phyloP scores from a whole-genome alignment of 163 green algal species.

The Chlamydomonas reinhardtii region DNA sequence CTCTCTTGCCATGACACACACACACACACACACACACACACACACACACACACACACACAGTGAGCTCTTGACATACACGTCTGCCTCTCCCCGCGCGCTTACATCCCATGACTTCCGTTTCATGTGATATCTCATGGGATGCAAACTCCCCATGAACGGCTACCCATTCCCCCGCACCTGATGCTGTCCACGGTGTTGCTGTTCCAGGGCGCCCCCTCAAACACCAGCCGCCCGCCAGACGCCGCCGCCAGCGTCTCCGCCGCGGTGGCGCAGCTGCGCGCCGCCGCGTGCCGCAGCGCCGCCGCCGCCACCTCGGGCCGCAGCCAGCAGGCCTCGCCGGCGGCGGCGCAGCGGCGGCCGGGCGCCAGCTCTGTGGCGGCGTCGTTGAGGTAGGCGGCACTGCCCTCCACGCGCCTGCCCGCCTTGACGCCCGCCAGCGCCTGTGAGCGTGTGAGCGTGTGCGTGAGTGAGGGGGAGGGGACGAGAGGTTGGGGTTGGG shows the following conservation, averaged over 20 bases:
- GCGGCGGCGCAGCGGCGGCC: not conserved
- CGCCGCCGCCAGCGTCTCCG: constrained; percentile 38
- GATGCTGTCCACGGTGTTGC: constrained; percentile 79
- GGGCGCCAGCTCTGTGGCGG: constrained; percentile 28
- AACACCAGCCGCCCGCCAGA: constrained; percentile 63
- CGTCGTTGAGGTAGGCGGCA: constrained; percentile 45
- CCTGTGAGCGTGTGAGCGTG: constrained; percentile 86
- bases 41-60: too few relatives aligned
- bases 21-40: too few relatives aligned
- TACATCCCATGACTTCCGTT: too few relatives aligned
- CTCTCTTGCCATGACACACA: too few relatives aligned
- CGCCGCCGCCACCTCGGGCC: constrained; percentile 11
- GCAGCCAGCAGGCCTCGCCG: constrained; percentile 17
- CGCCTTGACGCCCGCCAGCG: constrained; percentile 56
- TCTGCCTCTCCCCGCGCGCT: too few relatives aligned
- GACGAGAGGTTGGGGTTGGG: too few relatives aligned
- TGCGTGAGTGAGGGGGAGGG: not conserved
- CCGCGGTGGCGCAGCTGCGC: constrained; percentile 61
- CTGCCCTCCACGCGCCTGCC: constrained; percentile 41
- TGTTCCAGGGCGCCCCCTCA: constrained; percentile 86
- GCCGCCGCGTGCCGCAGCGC: constrained; percentile 67
- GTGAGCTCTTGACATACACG: too few relatives aligned
- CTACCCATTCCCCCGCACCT: constrained; percentile 9
- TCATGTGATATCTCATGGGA: too few relatives aligned
- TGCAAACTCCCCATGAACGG: too few relatives aligned